Percentiles rank a stretch among this genome's conserved stretches.
These are phyloP conservation scores for Phyllosticta citriasiana DNA, from an alignment of 2,329 filamentous ascomycete genomes.

Conservation along the genomic window DNA sequence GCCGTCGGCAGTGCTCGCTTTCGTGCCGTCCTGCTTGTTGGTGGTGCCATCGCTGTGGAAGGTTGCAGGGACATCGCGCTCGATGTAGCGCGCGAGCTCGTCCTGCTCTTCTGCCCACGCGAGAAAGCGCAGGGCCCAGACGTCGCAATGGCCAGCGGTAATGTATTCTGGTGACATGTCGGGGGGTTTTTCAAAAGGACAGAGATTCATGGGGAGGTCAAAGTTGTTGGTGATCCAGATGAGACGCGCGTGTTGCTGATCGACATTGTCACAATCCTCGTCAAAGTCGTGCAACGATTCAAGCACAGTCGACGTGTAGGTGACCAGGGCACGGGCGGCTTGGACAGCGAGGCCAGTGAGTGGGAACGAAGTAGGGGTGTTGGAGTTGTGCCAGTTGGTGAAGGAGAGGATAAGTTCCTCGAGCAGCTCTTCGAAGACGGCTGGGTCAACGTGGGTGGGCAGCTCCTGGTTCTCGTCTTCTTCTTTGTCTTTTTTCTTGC, in stretches of 20 bases:
- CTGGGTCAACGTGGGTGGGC: not conserved
- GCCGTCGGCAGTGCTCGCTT: not conserved
- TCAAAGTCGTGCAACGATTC: not conserved
- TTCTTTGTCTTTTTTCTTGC: not conserved
- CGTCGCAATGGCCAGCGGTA: not conserved
- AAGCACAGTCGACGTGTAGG: not conserved
- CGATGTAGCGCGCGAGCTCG: not conserved
- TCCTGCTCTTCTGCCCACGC: constrained; percentile 7
- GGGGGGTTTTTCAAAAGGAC: not conserved
- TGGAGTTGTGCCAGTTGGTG: not conserved
- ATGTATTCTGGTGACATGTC: not conserved
- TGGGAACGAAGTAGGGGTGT: not conserved
- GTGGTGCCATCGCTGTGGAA: not conserved
- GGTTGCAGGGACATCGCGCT: not conserved
- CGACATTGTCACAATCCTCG: not conserved
- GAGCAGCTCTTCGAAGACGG: not conserved
- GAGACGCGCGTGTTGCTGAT: not conserved
- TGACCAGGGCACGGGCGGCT: not conserved
- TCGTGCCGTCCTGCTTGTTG: not conserved
- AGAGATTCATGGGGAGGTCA: not conserved
- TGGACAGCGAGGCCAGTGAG: not conserved
- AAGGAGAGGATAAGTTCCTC: not conserved
- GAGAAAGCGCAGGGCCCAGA: constrained; percentile 4
- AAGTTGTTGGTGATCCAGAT: not conserved
- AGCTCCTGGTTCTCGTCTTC: not conserved